Percentiles rank a stretch among this genome's conserved stretches.
phyloP scores from a whole-genome alignment of 192 early-diverging fungal genomes.

The Mortierella claussenii region DNA sequence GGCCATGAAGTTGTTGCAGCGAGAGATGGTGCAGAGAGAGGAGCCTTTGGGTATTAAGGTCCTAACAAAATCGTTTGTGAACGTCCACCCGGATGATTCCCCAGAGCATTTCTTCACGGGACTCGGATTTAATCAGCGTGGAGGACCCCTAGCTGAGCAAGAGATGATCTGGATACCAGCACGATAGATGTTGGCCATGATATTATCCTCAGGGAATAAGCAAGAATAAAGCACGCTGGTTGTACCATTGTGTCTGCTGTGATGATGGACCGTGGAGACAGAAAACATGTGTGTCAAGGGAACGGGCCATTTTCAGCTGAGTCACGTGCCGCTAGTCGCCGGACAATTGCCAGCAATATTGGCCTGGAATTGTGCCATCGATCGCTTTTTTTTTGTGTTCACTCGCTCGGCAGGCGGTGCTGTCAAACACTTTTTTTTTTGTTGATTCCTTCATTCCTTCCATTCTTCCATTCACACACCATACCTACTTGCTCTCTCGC shows the following conservation, averaged over 20 bases:
- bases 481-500: not conserved
- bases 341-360: no score
- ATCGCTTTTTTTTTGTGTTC: no score
- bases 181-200: no score
- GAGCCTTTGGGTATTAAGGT: constrained; percentile 1
- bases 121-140: constrained; percentile 7
- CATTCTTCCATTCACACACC: constrained; percentile 4
- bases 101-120: constrained; percentile 37
- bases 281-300: no score
- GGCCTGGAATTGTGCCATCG: not conserved
- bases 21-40: not conserved
- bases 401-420: constrained; percentile 8
- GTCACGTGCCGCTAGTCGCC: no score
- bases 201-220: no score
- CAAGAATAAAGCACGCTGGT: no score
- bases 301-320: no score
- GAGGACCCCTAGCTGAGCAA: not conserved
- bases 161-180: constrained; percentile 20
- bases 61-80: constrained; percentile 10
- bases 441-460: not conserved
- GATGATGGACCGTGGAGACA: no score
- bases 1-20: constrained; percentile 13
- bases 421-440: constrained; percentile 4
- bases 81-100: constrained; percentile 27
- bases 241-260: no score